phyloP scores from a whole-genome alignment of 208 protist species.

The Acanthamoeba healyi region DNA sequence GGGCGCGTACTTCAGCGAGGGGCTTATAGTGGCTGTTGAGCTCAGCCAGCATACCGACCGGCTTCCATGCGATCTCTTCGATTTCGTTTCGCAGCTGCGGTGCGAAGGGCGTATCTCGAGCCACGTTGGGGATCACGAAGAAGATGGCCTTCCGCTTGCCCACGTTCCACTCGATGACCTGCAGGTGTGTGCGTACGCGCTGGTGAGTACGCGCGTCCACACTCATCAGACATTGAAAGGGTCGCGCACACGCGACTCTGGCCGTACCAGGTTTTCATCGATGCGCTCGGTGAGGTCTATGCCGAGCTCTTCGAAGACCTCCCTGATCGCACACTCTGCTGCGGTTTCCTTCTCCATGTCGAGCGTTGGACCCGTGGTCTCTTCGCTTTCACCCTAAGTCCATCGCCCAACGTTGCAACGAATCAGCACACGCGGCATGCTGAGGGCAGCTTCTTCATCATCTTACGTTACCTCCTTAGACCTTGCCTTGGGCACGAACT shows the following conservation, averaged over 20 bases:
- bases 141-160: slow-evolving; percentile 49
- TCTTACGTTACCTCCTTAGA: background rate
- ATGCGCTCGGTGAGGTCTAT: slow-evolving; percentile 17
- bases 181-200: background rate
- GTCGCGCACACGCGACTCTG: no score
- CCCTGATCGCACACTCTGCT: background rate
- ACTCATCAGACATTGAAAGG: no score
- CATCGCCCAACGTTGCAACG: background rate
- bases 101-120: background rate
- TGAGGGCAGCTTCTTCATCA: no score
- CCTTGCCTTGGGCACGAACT: slow-evolving; percentile 28
- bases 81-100: slow-evolving; percentile 42
- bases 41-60: background rate
- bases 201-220: no score
- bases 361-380: background rate
- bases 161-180: slow-evolving; percentile 27
- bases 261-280: slow-evolving; percentile 41
- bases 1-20: slow-evolving; percentile 8
- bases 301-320: slow-evolving; percentile 48
- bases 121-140: slow-evolving; percentile 19
- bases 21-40: slow-evolving; percentile 24
- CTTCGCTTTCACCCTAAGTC: background rate
- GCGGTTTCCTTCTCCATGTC: slow-evolving; percentile 53
- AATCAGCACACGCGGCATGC: no score
- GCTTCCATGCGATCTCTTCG: slow-evolving; percentile 51